Evolutionary conservation across 352 stramenopile genomes (phyloP).

Genomic region (Pythium brassicae): DNA sequence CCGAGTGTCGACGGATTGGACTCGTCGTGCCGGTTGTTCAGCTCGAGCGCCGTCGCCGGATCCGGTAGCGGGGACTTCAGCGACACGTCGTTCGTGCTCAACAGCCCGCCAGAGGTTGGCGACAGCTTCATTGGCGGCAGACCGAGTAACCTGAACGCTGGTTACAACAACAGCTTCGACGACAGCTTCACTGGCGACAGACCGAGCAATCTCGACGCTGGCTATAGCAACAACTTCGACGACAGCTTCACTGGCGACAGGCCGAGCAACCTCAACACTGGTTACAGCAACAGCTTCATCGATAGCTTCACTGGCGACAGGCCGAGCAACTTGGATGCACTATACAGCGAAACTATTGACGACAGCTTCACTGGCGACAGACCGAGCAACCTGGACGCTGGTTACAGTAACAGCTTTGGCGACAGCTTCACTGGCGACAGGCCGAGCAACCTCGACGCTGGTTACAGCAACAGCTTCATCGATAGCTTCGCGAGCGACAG

Average conservation of each 20-base stretch:
- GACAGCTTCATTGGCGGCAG: conserved; percentile 8
- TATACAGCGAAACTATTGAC: conserved; percentile 1
- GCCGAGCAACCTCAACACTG: neutral
- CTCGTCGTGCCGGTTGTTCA: conserved; percentile 8
- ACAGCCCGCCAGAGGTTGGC: conserved; percentile 1
- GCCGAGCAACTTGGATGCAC: neutral
- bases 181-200: conserved; percentile 6
- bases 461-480: neutral
- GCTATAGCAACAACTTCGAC: neutral
- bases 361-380: conserved; percentile 4
- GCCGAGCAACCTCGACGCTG: neutral
- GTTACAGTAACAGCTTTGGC: neutral
- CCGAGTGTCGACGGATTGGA: conserved; percentile 2
- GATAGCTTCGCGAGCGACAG: neutral
- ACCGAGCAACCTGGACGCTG: neutral
- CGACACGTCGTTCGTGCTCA: conserved; percentile 10
- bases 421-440: conserved; percentile 7
- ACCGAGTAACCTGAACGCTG: neutral
- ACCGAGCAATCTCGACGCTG: neutral
- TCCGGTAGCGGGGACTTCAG: conserved; percentile 1
- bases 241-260: conserved; percentile 7
- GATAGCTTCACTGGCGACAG: neutral
- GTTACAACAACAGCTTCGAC: neutral
- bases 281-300: neutral
- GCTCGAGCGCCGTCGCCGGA: neutral